These are phyloP conservation scores for Agroathelia rolfsii DNA, from an alignment of 1,284 basidiomycete genomes.

Conservation along the genomic window DNA sequence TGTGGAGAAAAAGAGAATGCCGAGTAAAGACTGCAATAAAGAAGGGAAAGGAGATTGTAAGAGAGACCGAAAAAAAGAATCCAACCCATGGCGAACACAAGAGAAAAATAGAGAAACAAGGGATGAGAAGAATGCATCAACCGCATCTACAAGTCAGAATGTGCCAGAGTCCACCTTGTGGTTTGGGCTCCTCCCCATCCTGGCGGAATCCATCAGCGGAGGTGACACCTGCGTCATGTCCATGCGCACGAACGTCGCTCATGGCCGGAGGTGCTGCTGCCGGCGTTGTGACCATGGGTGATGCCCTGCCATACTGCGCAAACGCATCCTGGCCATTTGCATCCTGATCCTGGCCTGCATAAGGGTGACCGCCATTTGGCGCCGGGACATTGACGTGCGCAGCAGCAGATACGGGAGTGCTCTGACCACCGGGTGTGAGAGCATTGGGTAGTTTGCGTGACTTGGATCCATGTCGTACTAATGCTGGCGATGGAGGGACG, in stretches of 20 bases:
- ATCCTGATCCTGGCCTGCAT: no score
- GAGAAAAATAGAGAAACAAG: no score
- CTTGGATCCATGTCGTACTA: conserved; percentile 65
- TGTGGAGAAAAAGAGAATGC: no score
- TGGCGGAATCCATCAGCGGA: conserved; percentile 52
- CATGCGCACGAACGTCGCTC: conserved; percentile 58
- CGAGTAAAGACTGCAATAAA: conserved; percentile 21
- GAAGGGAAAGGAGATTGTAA: conserved; percentile 15
- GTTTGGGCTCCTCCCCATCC: conserved; percentile 41
- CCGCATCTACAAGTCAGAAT: conserved; percentile 73
- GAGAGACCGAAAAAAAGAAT: conserved; percentile 16
- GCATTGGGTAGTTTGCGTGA: conserved; percentile 46
- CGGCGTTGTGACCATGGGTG: conserved; percentile 64
- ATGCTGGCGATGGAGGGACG: conserved; percentile 62
- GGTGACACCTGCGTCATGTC: conserved; percentile 54
- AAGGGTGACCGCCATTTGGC: conserved; percentile 69
- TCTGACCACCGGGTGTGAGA: conserved; percentile 43
- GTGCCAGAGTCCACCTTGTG: conserved; percentile 49
- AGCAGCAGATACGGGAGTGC: conserved; percentile 58
- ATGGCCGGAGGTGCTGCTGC: conserved; percentile 60
- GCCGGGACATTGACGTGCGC: conserved; percentile 65
- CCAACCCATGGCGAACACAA: conserved; percentile 16
- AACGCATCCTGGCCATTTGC: no score
- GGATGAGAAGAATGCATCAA: conserved; percentile 21
- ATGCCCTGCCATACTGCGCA: conserved; percentile 57